Evolutionary conservation across 176 grass and related monocot genomes (phyloP).

Genomic region (barley (Hordeum vulgare)): MorexV3_pseudomolecules_assembly NC_058522.1:457619369-457619868

Average conservation of each 20-base stretch:
- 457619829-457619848: background rate
- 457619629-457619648: background rate
- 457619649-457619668: background rate
- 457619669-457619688: background rate
- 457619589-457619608: background rate
- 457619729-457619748: slow-evolving; percentile 18
- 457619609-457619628: background rate
- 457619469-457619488: background rate
- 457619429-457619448: background rate
- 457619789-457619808: slow-evolving; percentile 4
- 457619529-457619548: background rate
- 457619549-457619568: background rate
- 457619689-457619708: background rate
- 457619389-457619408: background rate
- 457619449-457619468: background rate
- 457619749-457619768: slow-evolving; percentile 7
- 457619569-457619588: background rate
- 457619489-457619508: background rate
- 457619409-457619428: background rate
- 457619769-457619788: background rate
- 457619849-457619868: background rate
- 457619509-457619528: background rate
- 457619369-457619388: background rate
- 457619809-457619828: background rate
- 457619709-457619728: slow-evolving; percentile 2